Evolutionary conservation across 1,139 yeast species (phyloP), one percentile per base, ranked within the genome.

Genomic region (Komagataea norvegica): DNA sequence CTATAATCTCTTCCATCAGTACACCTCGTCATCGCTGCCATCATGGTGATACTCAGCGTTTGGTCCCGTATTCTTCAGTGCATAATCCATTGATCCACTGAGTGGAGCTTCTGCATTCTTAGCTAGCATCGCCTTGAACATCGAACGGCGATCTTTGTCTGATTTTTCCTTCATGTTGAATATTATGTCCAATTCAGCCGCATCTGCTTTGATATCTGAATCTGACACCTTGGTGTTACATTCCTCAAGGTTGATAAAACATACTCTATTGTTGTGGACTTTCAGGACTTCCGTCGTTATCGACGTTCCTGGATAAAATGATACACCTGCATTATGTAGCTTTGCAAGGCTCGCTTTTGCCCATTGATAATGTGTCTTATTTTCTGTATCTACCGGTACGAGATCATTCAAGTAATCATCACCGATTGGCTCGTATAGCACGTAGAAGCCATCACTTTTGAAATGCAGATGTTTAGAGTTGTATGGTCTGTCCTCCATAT

Each of bases 371-470:
- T 51, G 54, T 8, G 23, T 20, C 1, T 33, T 28, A 33, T 37
- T 42, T 6, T 25, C 22, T 1, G 18, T 8, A 31, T 51, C 49
- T 7, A 49, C 17, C 6, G 45, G 45, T 6, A 25, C 19, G n/a
- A 49, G 28, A 8, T 49, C 49, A 14, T 44, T 44, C 2, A 48
- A 47, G 8, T 46, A 40, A n/a, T 32, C 33, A 3, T 31, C 18
- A 8, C 46, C 41, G 11, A 51, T 43, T 8, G 54, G 54, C 21
- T 49, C 51, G 27, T 47, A 52, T 2, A 51, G 24, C 7, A 52
- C 39, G 37, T 46, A 52, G 32, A 47, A 51, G 1, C 57, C 57
- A 38, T 52, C 57, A n/a, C 48, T 34, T 16, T 46, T 50, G 34
- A 48, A 48, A 35, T 52, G 56, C 15, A 40, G 31, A 9, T 36